A percentile compares a stretch with the other conserved stretches of the same genome.
phyloP scores from a whole-genome alignment of 2,329 filamentous ascomycete genomes.

The Penicillium sp. region DNA sequence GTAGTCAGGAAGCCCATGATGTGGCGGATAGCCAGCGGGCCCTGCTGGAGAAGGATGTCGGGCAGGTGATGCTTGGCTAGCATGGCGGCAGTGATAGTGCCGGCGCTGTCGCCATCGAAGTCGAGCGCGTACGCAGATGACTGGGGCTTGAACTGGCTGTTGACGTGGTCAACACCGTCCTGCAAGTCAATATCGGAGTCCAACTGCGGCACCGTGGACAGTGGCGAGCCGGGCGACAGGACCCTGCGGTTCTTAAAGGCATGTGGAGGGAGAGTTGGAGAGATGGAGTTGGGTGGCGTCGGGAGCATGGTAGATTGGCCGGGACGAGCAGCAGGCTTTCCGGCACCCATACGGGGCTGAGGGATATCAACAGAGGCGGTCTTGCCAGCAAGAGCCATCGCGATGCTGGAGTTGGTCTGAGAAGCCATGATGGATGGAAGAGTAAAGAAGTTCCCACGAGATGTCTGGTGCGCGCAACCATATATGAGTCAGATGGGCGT shows the following conservation, averaged over 20 bases:
- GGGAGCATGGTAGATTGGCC: slow-evolving; percentile 55
- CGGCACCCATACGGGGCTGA: slow-evolving; percentile 38
- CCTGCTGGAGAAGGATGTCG: slow-evolving; percentile 82
- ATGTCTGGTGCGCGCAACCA: slow-evolving; percentile 11
- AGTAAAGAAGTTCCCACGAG: slow-evolving; percentile 5
- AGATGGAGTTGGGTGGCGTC: slow-evolving; percentile 93
- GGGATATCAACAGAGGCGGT: slow-evolving; percentile 49
- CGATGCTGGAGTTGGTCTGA: slow-evolving; percentile 44
- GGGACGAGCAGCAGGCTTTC: slow-evolving; percentile 29
- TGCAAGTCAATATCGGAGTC: slow-evolving; percentile 86
- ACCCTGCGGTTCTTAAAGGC: slow-evolving; percentile 63
- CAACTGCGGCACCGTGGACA: slow-evolving; percentile 51
- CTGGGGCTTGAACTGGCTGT: slow-evolving; percentile 42
- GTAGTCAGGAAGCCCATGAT: slow-evolving; percentile 93
- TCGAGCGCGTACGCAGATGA: slow-evolving; percentile 47
- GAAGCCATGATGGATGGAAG: slow-evolving; percentile 44
- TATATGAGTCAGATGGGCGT: slow-evolving; percentile 25
- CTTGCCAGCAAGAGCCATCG: slow-evolving; percentile 49
- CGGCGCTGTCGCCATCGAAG: slow-evolving; percentile 58
- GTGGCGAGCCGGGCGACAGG: slow-evolving; percentile 37
- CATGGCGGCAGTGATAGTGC: slow-evolving; percentile 77
- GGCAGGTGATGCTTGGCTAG: slow-evolving; percentile 87
- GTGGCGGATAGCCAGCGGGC: slow-evolving; percentile 87
- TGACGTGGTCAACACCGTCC: slow-evolving; percentile 56
- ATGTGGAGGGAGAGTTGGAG: slow-evolving; percentile 77